phyloP scores from a whole-genome alignment of 1,284 basidiomycete genomes.

The Trametes pubescens region DNA sequence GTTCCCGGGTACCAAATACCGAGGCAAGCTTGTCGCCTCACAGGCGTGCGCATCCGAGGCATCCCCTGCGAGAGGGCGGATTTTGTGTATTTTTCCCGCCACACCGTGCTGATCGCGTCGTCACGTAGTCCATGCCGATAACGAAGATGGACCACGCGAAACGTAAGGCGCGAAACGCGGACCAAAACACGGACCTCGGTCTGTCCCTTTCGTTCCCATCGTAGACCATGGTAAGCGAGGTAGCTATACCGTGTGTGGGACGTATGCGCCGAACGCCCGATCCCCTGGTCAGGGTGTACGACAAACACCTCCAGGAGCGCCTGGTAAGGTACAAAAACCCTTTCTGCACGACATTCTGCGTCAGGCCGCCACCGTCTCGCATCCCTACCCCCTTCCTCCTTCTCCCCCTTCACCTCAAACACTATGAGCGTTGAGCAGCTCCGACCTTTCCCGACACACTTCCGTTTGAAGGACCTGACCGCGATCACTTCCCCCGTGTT shows the following conservation, averaged over 20 bases:
- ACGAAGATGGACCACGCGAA: constrained; percentile 3
- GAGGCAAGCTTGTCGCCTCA: constrained; percentile 15
- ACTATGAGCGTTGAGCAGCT: constrained; percentile 34
- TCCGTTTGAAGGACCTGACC: constrained; percentile 33
- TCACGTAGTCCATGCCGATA: constrained; percentile 14
- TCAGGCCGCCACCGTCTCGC: background rate
- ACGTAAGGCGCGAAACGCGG: constrained; percentile 2
- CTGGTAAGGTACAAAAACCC: constrained; percentile 26
- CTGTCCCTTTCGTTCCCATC: constrained; percentile 10
- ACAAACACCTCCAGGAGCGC: constrained; percentile 13
- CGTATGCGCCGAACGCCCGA: constrained; percentile 13
- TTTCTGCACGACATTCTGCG: background rate
- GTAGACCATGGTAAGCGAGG: constrained; percentile 13
- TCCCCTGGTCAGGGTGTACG: constrained; percentile 3
- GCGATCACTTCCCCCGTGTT: constrained; percentile 32
- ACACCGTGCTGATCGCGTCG: constrained; percentile 12
- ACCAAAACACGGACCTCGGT: constrained; percentile 5
- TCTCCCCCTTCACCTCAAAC: background rate
- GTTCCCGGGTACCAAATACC: constrained; percentile 16
- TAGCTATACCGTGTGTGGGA: constrained; percentile 18
- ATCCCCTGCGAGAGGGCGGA: constrained; percentile 3
- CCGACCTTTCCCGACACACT: constrained; percentile 34
- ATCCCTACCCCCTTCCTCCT: background rate
- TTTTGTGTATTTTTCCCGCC: background rate
- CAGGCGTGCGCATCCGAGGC: constrained; percentile 14